These are phyloP conservation scores for Golubevia sp. DNA, from an alignment of 1,284 basidiomycete species.

Conservation along the genomic window DNA sequence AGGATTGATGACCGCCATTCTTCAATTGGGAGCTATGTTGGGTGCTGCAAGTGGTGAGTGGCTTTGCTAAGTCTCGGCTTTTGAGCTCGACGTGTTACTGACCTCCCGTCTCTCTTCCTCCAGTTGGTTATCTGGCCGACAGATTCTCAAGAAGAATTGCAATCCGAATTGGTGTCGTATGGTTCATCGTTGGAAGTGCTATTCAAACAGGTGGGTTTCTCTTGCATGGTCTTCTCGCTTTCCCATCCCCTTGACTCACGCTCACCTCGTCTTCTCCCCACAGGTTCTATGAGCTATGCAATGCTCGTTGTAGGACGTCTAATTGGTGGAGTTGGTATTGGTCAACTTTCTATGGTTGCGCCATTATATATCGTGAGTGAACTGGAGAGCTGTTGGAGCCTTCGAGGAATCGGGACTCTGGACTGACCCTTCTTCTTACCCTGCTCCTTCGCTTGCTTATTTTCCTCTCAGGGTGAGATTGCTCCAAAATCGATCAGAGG, in stretches of 20 bases:
- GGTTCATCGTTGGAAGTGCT: constrained; percentile 62
- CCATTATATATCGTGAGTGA: constrained; percentile 19
- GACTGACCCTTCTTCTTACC: no score
- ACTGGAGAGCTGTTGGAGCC: no score
- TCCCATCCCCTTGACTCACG: not conserved
- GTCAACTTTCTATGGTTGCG: constrained; percentile 16
- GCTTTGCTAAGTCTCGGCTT: not conserved
- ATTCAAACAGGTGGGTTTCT: constrained; percentile 43
- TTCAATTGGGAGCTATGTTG: constrained; percentile 55
- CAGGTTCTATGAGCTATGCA: constrained; percentile 21
- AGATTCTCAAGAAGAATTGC: not conserved
- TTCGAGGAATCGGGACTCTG: no score
- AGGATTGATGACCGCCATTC: constrained; percentile 25
- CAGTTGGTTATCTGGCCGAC: not conserved
- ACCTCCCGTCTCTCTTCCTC: not conserved
- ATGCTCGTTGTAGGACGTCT: constrained; percentile 44
- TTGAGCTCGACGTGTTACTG: not conserved
- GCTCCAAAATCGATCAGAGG: constrained; percentile 16
- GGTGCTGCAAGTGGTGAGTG: no score
- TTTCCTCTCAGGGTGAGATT: no score
- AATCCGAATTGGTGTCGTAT: constrained; percentile 27
- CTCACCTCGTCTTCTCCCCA: no score
- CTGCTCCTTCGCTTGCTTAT: no score
- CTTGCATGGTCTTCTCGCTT: no score
- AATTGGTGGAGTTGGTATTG: constrained; percentile 30